phyloP scores from a whole-genome alignment of 1,284 basidiomycete genomes.

The Termitomyces sp. region DNA sequence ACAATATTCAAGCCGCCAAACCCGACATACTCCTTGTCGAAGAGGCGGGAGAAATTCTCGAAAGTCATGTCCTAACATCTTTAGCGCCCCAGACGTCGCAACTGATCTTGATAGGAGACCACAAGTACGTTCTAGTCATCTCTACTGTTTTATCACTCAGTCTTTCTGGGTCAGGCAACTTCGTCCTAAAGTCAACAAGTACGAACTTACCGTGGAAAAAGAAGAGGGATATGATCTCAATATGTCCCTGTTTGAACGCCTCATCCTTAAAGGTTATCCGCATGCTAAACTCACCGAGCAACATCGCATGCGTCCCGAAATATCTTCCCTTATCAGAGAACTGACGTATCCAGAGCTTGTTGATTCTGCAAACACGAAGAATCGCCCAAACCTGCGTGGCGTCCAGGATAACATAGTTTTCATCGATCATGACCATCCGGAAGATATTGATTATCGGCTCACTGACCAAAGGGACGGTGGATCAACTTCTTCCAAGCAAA shows the following conservation, averaged over 20 bases:
- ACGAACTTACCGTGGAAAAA: constrained; percentile 56
- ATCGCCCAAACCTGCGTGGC: constrained; percentile 47
- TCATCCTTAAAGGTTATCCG: constrained; percentile 57
- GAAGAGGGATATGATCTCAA: constrained; percentile 62
- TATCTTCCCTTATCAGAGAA: constrained; percentile 49
- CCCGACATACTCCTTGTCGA: constrained; percentile 57
- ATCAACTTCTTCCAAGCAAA: constrained; percentile 54
- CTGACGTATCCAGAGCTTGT: constrained; percentile 61
- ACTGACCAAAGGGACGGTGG: constrained; percentile 40
- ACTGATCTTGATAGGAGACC: constrained; percentile 63
- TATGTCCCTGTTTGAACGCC: constrained; percentile 58
- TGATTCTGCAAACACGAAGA: constrained; percentile 44
- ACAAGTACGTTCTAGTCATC: constrained; percentile 45
- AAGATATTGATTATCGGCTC: constrained; percentile 39
- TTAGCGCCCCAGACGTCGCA: constrained; percentile 43
- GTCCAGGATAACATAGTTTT: constrained; percentile 55
- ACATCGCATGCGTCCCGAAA: constrained; percentile 69
- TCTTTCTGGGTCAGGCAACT: constrained; percentile 45
- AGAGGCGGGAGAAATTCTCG: constrained; percentile 67
- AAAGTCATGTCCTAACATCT: constrained; percentile 59
- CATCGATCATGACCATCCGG: constrained; percentile 51
- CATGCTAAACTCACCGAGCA: constrained; percentile 52
- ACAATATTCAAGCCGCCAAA: constrained; percentile 37
- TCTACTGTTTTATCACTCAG: background rate
- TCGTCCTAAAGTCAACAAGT: constrained; percentile 64